These are phyloP conservation scores for Apiospora koreana DNA, from an alignment of 2,329 filamentous ascomycete genomes.

Conservation along the genomic window DNA sequence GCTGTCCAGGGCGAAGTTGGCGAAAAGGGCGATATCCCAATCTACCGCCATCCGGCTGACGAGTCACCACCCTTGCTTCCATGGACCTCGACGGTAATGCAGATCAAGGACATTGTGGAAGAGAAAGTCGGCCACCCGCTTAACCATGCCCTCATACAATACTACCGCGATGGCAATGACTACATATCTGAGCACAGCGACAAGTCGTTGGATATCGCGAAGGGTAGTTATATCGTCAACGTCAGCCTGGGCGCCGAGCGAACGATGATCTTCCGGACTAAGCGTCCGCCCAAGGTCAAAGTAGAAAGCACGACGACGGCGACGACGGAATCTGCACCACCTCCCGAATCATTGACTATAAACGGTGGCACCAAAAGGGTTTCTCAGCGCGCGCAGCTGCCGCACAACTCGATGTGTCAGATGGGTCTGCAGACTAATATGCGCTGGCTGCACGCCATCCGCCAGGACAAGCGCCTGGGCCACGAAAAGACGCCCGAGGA, in stretches of 20 bases:
- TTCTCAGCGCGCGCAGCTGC: constrained; percentile 70
- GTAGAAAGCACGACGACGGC: constrained; percentile 13
- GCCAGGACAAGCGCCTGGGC: constrained; percentile 74
- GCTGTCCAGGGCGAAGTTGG: constrained; percentile 79
- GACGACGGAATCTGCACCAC: constrained; percentile 10
- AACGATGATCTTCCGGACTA: constrained; percentile 86
- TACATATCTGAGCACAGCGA: constrained; percentile 97
- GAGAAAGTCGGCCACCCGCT: constrained; percentile 73
- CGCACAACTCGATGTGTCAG: constrained; percentile 86
- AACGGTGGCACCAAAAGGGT: constrained; percentile 44
- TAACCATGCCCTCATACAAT: constrained; percentile 91
- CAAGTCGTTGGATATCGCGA: constrained; percentile 89
- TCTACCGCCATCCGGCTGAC: constrained; percentile 95
- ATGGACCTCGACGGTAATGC: constrained; percentile 73
- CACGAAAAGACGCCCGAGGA: constrained; percentile 71
- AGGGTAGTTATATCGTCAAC: constrained; percentile 83
- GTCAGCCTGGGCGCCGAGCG: constrained; percentile 90
- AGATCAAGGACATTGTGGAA: constrained; percentile 70
- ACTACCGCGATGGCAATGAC: constrained; percentile 86
- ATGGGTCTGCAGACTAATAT: constrained; percentile 82
- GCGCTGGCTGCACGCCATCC: constrained; percentile 90
- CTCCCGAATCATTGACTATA: not conserved
- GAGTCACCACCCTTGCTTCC: constrained; percentile 75
- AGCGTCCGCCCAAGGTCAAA: constrained; percentile 49
- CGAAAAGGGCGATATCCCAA: constrained; percentile 72